Evolutionary conservation across 495 filamentous ascomycete species (phyloP).

Genomic region (Aspergillus homomorphus): DNA sequence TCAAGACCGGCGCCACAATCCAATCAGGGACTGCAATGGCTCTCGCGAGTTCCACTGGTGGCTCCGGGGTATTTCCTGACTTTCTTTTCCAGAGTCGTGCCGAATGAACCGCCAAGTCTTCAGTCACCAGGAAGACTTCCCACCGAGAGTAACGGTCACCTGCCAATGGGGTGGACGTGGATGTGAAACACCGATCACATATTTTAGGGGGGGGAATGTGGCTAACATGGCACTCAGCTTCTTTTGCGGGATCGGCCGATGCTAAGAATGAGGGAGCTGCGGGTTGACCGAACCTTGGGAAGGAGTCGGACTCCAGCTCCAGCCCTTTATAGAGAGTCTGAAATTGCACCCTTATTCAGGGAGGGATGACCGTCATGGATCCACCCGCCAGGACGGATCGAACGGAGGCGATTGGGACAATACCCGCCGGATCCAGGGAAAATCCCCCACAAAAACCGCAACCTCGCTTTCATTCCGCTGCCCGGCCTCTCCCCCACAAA

Average conservation of each 20-base stretch:
- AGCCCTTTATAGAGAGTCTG: not conserved
- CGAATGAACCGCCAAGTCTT: constrained; percentile 18
- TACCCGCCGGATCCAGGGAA: constrained; percentile 19
- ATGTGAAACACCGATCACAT: not conserved
- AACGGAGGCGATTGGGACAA: constrained; percentile 14
- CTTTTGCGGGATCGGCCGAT: not conserved
- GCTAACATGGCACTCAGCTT: not conserved
- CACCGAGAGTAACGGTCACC: not conserved
- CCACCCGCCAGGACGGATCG: constrained; percentile 9
- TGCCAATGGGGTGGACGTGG: not conserved
- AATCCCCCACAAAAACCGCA: constrained; percentile 24
- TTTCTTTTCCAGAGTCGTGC: not conserved
- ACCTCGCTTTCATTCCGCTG: not conserved
- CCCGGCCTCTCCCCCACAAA: constrained; percentile 24
- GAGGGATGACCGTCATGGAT: constrained; percentile 9
- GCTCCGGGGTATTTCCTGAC: constrained; percentile 10
- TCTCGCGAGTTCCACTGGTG: not conserved
- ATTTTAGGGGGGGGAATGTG: not conserved
- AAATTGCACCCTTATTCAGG: too few species aligned
- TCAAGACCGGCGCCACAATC: not conserved
- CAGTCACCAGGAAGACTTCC: constrained; percentile 3
- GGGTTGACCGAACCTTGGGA: not conserved
- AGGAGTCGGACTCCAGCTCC: not conserved
- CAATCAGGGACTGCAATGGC: not conserved
- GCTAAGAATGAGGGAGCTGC: not conserved